These are phyloP conservation scores for Penstemon barbatus DNA, from an alignment of 257 asterid genomes.

Conservation along the genomic window DNA sequence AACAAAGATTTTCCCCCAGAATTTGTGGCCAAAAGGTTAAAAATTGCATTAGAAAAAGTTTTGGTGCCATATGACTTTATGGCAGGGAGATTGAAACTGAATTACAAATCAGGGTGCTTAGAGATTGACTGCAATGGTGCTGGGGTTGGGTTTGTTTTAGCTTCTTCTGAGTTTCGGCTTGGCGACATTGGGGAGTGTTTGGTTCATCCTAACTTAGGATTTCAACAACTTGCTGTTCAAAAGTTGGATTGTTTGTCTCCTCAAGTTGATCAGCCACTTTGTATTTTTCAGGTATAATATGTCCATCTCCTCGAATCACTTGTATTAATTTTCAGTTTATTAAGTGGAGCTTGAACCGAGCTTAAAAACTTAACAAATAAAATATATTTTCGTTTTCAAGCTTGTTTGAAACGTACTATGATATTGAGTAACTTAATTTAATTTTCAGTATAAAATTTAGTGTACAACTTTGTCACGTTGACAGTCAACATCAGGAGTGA, in stretches of 20 bases:
- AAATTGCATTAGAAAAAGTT: constrained; percentile 38
- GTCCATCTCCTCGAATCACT: no score
- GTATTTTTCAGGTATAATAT: constrained; percentile 47
- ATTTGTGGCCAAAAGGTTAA: constrained; percentile 30
- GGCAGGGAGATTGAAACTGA: constrained; percentile 45
- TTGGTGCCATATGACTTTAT: constrained; percentile 45
- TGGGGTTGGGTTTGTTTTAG: constrained; percentile 49
- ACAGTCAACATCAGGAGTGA: no score
- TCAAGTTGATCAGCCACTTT: constrained; percentile 47
- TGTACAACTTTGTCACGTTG: no score
- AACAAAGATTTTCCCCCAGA: constrained; percentile 39
- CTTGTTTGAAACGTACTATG: no score
- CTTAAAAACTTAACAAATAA: no score
- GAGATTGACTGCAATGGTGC: constrained; percentile 52
- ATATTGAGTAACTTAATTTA: no score
- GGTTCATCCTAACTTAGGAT: constrained; percentile 51
- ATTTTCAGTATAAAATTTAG: no score
- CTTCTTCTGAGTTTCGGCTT: constrained; percentile 41
- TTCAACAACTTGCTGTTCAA: constrained; percentile 37
- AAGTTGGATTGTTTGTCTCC: constrained; percentile 33
- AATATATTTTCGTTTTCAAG: no score
- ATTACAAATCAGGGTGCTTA: constrained; percentile 28
- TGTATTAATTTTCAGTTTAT: no score
- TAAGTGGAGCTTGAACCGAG: no score
- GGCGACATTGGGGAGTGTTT: constrained; percentile 38